phyloP scores from a whole-genome alignment of 129 eudicot species.

The Artemisia tridentata region DNA sequence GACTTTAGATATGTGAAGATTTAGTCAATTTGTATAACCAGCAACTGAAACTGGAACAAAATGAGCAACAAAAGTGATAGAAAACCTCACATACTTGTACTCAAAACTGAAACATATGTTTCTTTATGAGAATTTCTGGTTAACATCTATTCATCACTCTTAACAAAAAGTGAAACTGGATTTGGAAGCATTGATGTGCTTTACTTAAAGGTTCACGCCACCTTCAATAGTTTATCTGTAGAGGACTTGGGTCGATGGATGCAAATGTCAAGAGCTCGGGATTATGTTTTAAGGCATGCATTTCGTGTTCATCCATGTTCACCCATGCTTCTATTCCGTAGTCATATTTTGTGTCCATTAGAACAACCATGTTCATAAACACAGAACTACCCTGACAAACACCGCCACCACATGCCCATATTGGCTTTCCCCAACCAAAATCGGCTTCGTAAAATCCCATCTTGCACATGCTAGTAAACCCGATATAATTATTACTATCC shows the following conservation, averaged over 20 bases:
- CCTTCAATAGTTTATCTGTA: constrained; percentile 4
- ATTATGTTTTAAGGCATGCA: constrained; percentile 37
- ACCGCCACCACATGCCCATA: constrained; percentile 64
- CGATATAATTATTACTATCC: constrained; percentile 23
- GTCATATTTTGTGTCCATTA: constrained; percentile 56
- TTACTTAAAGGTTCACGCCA: neutral
- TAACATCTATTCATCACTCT: neutral
- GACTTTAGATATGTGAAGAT: neutral
- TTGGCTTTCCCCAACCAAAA: constrained; percentile 83
- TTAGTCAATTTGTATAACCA: neutral
- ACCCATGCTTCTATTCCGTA: constrained; percentile 91
- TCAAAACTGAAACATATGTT: neutral
- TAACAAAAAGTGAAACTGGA: constrained; percentile 3
- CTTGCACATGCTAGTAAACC: constrained; percentile 66
- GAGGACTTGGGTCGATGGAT: constrained; percentile 62
- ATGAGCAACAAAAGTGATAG: neutral
- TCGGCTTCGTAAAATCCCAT: constrained; percentile 58
- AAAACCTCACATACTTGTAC: neutral
- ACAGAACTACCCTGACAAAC: constrained; percentile 35
- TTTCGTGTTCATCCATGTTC: constrained; percentile 59
- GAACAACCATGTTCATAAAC: constrained; percentile 47
- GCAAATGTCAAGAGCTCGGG: constrained; percentile 37
- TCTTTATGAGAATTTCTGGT: neutral
- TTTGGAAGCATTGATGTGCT: neutral
- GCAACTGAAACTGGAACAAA: neutral